Percentiles rank a stretch among this genome's conserved stretches.
phyloP scores from a whole-genome alignment of 2,329 filamentous ascomycete species.

The Fusarium sublunatum region DNA sequence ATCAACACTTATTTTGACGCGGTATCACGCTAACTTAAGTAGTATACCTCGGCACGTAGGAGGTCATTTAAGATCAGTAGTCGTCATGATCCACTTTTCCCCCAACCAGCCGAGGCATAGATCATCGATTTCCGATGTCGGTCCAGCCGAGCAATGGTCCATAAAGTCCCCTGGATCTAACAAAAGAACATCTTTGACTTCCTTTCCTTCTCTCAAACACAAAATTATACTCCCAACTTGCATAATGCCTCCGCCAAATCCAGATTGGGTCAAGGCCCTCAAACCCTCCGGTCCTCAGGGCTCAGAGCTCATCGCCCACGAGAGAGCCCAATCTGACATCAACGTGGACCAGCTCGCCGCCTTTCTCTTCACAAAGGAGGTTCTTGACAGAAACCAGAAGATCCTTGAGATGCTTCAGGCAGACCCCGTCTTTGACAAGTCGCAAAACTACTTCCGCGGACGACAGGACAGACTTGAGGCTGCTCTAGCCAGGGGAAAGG shows the following conservation, averaged over 20 bases:
- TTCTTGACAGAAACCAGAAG: slow-evolving; percentile 68
- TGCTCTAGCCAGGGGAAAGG: slow-evolving; percentile 77
- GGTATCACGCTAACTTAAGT: too few species aligned
- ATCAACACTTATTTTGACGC: not conserved
- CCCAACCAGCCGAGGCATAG: slow-evolving; percentile 20
- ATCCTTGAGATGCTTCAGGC: slow-evolving; percentile 73
- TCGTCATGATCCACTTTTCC: slow-evolving; percentile 25
- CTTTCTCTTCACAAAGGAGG: slow-evolving; percentile 75
- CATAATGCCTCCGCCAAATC: slow-evolving; percentile 46
- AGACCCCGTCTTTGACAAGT: slow-evolving; percentile 81
- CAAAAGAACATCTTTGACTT: not conserved
- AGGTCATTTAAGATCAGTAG: not conserved
- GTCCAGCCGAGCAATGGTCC: slow-evolving; percentile 25
- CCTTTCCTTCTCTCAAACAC: not conserved
- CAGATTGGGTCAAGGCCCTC: slow-evolving; percentile 52
- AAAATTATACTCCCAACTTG: not conserved
- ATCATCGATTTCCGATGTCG: slow-evolving; percentile 31
- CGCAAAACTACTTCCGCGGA: slow-evolving; percentile 79
- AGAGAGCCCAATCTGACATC: slow-evolving; percentile 75
- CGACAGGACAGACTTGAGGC: slow-evolving; percentile 75
- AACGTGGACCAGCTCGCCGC: slow-evolving; percentile 74
- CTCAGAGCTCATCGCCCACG: slow-evolving; percentile 73
- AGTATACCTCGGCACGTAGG: not conserved
- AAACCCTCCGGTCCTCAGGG: slow-evolving; percentile 70
- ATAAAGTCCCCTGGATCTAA: slow-evolving; percentile 22